Base-by-base conservation (phyloP, 1,284 basidiomycete species). In the Sporisorium sorghi region DNA sequence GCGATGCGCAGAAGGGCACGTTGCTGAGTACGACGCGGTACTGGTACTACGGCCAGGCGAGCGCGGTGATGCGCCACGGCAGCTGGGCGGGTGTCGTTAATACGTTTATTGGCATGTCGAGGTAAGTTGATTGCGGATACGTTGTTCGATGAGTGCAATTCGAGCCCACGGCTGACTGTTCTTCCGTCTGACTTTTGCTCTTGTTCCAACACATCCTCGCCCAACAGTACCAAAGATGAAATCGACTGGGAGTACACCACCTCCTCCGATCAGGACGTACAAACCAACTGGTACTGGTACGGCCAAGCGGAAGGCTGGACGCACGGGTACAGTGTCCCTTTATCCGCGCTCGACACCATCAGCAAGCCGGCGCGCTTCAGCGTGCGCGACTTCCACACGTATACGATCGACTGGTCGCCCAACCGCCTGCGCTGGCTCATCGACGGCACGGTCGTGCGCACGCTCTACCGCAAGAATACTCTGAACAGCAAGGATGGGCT, bases 221-320 rank as follows among this genome's bases (percentile, higher is more conserved):
- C n/a, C n/a, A n/a, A n/a, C 5, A 17, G 19, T 19, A 69, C 65
- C 3, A 62, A 61, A 39, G 77, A 77, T 32, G 78, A 78, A 40
- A 65, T 79, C 14, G 77, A 77, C 37, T 78, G 62, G 62, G 78
- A 79, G 37, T 77, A 60, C 40, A 76, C 70, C 1, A 75, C 69
- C 0, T 12, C n/a, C 23, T 39, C 51, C 23, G 49, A 53, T 26
- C 52, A 57, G 9, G 65, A 76, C n/a, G 60, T 61, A 0, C 23
- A 76, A 49, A 77, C 69, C 15, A 79, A 79, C 48, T 75, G 23
- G 4, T 75, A 64, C 57, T 75, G 73, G 73, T 21, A 14, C 12
- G 73, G 73, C 2, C 43, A 67, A 6, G 17, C 63, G 0, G 73
- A 75, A 28, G 72, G 72, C 23, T 75, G 60, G 21, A 75, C 73